A percentile compares a stretch with the other conserved stretches of the same genome.
Evolutionary conservation across 2,329 filamentous ascomycete genomes (phyloP).

Genomic region (Claviceps lovelessii): DNA sequence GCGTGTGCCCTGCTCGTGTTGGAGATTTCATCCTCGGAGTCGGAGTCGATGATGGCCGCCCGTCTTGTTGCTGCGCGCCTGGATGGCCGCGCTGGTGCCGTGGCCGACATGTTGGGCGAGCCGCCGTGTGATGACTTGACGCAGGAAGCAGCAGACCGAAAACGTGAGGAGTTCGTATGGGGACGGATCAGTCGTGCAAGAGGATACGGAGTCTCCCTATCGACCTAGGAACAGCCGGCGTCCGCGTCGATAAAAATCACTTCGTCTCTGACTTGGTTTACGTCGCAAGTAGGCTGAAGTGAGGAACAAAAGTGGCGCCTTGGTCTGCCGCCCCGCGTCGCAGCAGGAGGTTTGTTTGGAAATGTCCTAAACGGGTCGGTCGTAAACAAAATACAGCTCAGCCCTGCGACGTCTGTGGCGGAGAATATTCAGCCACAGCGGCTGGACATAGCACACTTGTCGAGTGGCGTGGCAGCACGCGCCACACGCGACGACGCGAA

Average conservation of each 20-base stretch:
- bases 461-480: background rate
- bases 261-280: background rate
- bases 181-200: no score
- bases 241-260: background rate
- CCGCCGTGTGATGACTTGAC: background rate
- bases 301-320: conserved; percentile 1
- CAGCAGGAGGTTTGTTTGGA: conserved; percentile 21
- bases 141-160: background rate
- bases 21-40: conserved; percentile 55
- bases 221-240: background rate
- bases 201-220: background rate
- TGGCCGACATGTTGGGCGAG: conserved; percentile 13
- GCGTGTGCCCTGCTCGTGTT: conserved; percentile 38
- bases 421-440: background rate
- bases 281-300: background rate
- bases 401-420: background rate
- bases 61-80: conserved; percentile 43
- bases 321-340: conserved; percentile 10
- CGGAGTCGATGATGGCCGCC: conserved; percentile 63
- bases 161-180: background rate
- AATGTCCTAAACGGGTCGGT: conserved; percentile 21
- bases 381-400: conserved; percentile 24
- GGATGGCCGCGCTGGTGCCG: conserved; percentile 22
- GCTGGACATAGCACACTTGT: background rate
- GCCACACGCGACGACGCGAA: conserved; percentile 10